A percentile compares a stretch with the other conserved stretches of the same genome.
Conservation (phyloP, 176 grass and related monocot genomes). For the Carex pumila region DNA sequence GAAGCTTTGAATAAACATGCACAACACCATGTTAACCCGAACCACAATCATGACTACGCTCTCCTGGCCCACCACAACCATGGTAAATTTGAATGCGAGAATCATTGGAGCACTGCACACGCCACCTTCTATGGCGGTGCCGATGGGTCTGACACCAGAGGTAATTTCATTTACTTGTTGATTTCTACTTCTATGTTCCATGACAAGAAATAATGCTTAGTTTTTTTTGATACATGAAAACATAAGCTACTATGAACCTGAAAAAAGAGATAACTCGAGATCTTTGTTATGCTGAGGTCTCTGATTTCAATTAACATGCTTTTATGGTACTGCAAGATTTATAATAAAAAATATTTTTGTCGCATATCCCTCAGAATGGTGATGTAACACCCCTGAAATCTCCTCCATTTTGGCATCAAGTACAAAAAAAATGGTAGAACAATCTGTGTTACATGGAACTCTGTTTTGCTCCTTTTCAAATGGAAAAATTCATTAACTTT, state of each 20-base stretch:
- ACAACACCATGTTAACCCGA: not conserved
- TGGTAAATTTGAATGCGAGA: conserved; percentile 35
- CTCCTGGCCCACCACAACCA: conserved; percentile 34
- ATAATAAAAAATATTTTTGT: not conserved
- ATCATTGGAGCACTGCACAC: conserved; percentile 43
- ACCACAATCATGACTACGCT: not conserved
- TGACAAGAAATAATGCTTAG: too few relatives aligned
- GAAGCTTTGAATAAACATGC: not conserved
- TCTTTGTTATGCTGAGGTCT: not conserved
- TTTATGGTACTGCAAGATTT: not conserved
- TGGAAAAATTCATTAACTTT: not conserved
- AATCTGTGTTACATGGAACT: not conserved
- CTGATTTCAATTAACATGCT: not conserved
- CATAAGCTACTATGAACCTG: not conserved
- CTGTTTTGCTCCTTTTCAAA: not conserved
- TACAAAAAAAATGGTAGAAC: not conserved
- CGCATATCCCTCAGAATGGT: not conserved
- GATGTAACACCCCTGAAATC: not conserved
- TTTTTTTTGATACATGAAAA: not conserved
- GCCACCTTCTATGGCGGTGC: conserved; percentile 67
- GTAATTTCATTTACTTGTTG: conserved; percentile 12
- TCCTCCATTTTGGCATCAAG: not conserved
- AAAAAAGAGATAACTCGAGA: not conserved
- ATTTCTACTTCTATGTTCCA: not conserved
- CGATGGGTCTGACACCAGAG: conserved; percentile 43